These are phyloP conservation scores for Cystobasidiaceae sp. DNA, from an alignment of 1,284 basidiomycete species.

Conservation along the genomic window DNA sequence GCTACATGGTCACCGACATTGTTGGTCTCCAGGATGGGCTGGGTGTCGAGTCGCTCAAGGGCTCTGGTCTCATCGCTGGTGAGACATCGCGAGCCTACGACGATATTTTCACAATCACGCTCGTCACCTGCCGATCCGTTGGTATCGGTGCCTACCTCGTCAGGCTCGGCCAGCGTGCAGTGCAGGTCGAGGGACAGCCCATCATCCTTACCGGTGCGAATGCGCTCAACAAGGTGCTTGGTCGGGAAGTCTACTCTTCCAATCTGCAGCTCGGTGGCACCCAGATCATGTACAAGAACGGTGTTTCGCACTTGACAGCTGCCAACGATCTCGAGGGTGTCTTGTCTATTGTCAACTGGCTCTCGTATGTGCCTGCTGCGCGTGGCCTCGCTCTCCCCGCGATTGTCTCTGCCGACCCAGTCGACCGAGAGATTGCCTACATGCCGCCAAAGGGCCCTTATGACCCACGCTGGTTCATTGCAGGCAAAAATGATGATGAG, in stretches of 20 bases:
- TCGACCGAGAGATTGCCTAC: conserved; percentile 92
- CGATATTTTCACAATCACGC: conserved; percentile 98
- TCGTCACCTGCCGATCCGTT: conserved; percentile 96
- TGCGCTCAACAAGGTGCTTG: conserved; percentile 97
- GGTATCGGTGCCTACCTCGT: conserved; percentile 99
- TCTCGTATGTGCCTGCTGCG: conserved; percentile 83
- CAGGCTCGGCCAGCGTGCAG: conserved; percentile 92
- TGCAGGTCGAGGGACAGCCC: conserved; percentile 98
- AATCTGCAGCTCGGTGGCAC: conserved; percentile 98
- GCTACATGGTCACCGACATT: conserved; percentile 92
- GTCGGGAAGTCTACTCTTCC: conserved; percentile 97
- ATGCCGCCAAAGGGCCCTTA: conserved; percentile 88
- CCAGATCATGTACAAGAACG: conserved; percentile 97
- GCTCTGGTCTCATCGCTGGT: conserved; percentile 96
- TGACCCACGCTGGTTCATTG: conserved; percentile 96
- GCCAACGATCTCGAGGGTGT: conserved; percentile 92
- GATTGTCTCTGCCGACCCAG: conserved; percentile 63
- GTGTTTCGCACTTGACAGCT: conserved; percentile 93
- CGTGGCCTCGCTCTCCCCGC: conserved; percentile 74
- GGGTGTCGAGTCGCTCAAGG: conserved; percentile 94
- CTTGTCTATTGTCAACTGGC: conserved; percentile 86
- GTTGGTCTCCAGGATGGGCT: conserved; percentile 94
- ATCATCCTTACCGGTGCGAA: conserved; percentile 97
- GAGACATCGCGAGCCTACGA: conserved; percentile 98
- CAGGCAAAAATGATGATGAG: conserved; percentile 82